Percentiles rank a stretch among this genome's conserved stretches.
Conservation (phyloP, 306 rosid genomes). For the Neltuma alba region DNA sequence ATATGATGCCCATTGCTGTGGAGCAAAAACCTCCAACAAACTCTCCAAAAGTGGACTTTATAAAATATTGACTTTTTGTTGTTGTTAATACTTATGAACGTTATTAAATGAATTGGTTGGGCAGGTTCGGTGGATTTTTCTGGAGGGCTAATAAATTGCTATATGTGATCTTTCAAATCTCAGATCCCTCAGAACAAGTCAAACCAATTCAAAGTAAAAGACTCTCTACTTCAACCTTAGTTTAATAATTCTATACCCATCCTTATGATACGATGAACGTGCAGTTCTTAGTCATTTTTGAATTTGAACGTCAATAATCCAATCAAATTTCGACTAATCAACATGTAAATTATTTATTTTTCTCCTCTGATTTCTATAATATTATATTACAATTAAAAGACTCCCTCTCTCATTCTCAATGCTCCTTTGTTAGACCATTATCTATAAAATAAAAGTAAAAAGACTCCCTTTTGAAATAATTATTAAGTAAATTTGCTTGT, state of each 20-base stretch:
- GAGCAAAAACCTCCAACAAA: not conserved
- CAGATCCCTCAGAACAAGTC: not conserved
- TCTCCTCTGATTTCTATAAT: not conserved
- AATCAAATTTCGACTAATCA: not conserved
- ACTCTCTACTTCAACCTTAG: not conserved
- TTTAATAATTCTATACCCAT: not conserved
- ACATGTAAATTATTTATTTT: not conserved
- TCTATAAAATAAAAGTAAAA: too few relatives aligned
- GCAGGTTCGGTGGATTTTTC: not conserved
- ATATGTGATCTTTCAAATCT: not conserved
- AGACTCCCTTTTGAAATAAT: too few relatives aligned
- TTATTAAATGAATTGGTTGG: constrained; percentile 29
- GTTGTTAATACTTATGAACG: not conserved
- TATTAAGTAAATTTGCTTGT: too few relatives aligned
- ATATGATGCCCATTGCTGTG: too few relatives aligned
- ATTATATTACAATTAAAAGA: not conserved
- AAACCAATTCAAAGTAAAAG: not conserved
- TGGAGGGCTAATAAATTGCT: not conserved
- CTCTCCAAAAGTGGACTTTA: not conserved
- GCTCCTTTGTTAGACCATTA: not conserved
- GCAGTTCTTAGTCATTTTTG: not conserved
- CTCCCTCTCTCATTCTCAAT: not conserved
- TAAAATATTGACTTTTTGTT: not conserved
- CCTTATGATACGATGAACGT: not conserved
- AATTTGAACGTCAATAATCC: not conserved